Evolutionary conservation across 1,284 basidiomycete genomes (phyloP), one percentile per base, ranked within the genome.

Genomic region (Apiotrichum sp.): DNA sequence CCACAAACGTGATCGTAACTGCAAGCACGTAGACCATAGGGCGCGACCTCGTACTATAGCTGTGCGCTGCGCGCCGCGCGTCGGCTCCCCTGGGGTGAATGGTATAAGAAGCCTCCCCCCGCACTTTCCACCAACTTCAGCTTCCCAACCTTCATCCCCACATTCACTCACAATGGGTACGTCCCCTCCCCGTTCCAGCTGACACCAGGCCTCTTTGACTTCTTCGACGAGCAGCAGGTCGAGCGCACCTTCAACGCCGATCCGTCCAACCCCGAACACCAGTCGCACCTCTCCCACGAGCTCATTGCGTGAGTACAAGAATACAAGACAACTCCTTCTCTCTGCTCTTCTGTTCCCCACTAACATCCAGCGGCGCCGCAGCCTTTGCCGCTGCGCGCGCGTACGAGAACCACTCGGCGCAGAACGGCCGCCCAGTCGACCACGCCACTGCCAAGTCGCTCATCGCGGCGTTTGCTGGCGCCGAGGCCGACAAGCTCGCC

Each of bases 401-500:
- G 3, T 76, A 76, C 64, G 71, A 75, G 59, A 7, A 68, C 11
- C 71, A 76, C 62, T 63, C 59, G 44, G 58, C 52, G 3, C 47
- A 51, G 40, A 70, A 77, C 46, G 75, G 75, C 50, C 47, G 67
- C 58, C 69, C 69, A 31, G 39, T 56, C 5, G 65, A 55, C 61
- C 54, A 61, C 50, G 40, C 11, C 32, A 41, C n/a, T n/a, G 49
- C 49, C 39, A 50, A 50, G 49, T 5, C 4, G 3, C 36, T 49
- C 38, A 22, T 49, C 38, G 75, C 75, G 9, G 75, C 72, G 9
- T 69, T 76, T 49, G 74, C 73, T 11, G 70, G 61, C 7, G 74
- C 72, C 43, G 71, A 75, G 62, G 70, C 70, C 40, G 75, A 76
- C 67, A 68, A 67, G 66, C 66, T 76, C 47, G 64, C 73, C 65